phyloP scores from a whole-genome alignment of 139 green algal species.

The Eudorina sp. region DNA sequence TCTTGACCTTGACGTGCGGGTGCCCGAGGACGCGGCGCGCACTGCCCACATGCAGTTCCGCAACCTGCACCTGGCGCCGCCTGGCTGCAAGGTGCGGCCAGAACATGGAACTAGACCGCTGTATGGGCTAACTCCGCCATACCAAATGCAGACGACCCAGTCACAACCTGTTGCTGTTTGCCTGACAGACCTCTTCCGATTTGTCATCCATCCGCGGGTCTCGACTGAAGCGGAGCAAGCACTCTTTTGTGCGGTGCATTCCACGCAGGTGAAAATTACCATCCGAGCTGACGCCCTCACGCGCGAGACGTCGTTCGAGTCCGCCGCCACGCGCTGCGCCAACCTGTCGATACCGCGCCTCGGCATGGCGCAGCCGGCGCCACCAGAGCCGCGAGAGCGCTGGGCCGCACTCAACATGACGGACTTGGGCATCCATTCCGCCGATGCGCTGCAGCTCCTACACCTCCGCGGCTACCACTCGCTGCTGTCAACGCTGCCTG shows the following conservation, averaged over 20 bases:
- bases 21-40: conserved; percentile 28
- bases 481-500: background rate
- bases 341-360: conserved; percentile 1
- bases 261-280: conserved; percentile 11
- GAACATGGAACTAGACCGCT: no score
- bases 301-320: conserved; percentile 13
- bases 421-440: background rate
- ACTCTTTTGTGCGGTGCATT: background rate
- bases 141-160: no score
- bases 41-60: conserved; percentile 28
- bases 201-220: background rate
- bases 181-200: background rate
- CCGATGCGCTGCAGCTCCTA: conserved; percentile 11
- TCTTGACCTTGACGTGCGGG: conserved; percentile 31
- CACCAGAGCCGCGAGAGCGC: conserved; percentile 15
- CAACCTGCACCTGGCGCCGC: conserved; percentile 22
- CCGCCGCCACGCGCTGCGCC: background rate
- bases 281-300: conserved; percentile 20
- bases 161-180: background rate
- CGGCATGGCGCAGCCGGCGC: background rate
- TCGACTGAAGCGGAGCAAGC: background rate
- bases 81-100: conserved; percentile 18
- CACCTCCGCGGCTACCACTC: conserved; percentile 33
- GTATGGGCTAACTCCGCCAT: no score
- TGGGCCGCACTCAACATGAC: conserved; percentile 24